These are phyloP conservation scores for Leccinum holopus DNA, from an alignment of 1,284 basidiomycete species.

Conservation along the genomic window DNA sequence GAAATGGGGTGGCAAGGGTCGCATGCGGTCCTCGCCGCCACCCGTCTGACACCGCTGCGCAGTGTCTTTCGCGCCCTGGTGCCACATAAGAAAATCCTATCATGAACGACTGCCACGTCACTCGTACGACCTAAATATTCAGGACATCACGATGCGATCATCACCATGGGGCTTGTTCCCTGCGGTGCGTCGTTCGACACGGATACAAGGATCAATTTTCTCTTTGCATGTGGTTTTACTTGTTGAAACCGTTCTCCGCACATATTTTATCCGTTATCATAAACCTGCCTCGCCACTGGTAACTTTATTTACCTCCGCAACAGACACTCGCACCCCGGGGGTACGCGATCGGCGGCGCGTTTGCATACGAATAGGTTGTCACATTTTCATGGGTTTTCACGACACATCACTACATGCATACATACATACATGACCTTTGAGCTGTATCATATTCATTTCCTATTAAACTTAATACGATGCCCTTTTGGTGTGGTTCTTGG, in stretches of 20 bases:
- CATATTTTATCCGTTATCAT: conserved; percentile 29
- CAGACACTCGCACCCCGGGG: conserved; percentile 9
- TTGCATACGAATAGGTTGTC: not conserved
- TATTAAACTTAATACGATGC: not conserved
- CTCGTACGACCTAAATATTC: conserved; percentile 12
- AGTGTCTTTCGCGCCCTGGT: not conserved
- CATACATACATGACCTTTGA: conserved; percentile 6
- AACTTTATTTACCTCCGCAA: conserved; percentile 19
- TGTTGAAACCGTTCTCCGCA: conserved; percentile 6
- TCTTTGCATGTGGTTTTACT: not conserved
- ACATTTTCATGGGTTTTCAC: conserved; percentile 2
- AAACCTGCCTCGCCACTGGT: conserved; percentile 12
- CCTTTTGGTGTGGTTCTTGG: not conserved
- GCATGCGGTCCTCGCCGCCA: conserved; percentile 15
- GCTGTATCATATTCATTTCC: conserved; percentile 5
- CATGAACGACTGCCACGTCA: conserved; percentile 9
- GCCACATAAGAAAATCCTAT: not conserved
- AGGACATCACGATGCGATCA: conserved; percentile 10
- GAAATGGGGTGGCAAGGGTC: conserved; percentile 37
- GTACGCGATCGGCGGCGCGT: not conserved
- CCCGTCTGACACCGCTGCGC: conserved; percentile 18
- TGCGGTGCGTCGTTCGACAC: conserved; percentile 2
- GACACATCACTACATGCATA: not conserved
- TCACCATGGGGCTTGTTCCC: conserved; percentile 13
- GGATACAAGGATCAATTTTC: not conserved